Base-by-base conservation (phyloP, 805 yeast species). In the Candida takata region DNA sequence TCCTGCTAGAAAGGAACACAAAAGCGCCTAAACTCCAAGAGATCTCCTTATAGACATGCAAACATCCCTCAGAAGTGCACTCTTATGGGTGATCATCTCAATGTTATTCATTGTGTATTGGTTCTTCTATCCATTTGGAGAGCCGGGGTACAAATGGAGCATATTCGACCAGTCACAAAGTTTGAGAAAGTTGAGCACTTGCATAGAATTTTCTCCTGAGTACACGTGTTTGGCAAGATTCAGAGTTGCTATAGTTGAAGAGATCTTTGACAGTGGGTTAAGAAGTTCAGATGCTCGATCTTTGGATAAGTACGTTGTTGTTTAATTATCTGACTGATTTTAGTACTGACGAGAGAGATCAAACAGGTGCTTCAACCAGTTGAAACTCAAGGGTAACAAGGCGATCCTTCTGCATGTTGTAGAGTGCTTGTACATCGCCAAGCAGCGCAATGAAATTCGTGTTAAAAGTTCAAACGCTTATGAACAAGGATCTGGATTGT, bases 211-310 rank as follows among this genome's bases (percentile, higher is more conserved):
- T 10, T 30, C 43, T 2, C 27, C 35, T 9, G 44, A 36, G 14
- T 12, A 33, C 4, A 31, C 14, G 11, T 47, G 51, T 27, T 41
- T 44, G 27, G 36, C 33, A 8, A 31, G 38, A 8, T 37, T 34
- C 35, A 34, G 38, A 12, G 12, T 24, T 4, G 43, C 36, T 2
- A 33, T 41, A 9, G 11, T 41, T n/a, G 23, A 24, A 8, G 45
- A 41, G 17, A 31, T 19, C 25, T 31, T 24, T 21, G 27, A n/a
- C 8, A 13, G 10, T 6, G 18, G 16, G 12, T 11, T 21, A n/a
- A 11, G 16, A 4, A n/a, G 18, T 14, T n/a, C 26, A 8, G 20
- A n/a, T n/a, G 18, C 18, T 15, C 27, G 13, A 10, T 21, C 33
- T 5, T 30, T 30, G 33, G 13, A 30, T n/a, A 20, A 27, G 33